Percentiles rank a stretch among this genome's conserved stretches.
Conservation (phyloP, 2,329 filamentous ascomycete species). For the Aureobasidium pullulans region DNA sequence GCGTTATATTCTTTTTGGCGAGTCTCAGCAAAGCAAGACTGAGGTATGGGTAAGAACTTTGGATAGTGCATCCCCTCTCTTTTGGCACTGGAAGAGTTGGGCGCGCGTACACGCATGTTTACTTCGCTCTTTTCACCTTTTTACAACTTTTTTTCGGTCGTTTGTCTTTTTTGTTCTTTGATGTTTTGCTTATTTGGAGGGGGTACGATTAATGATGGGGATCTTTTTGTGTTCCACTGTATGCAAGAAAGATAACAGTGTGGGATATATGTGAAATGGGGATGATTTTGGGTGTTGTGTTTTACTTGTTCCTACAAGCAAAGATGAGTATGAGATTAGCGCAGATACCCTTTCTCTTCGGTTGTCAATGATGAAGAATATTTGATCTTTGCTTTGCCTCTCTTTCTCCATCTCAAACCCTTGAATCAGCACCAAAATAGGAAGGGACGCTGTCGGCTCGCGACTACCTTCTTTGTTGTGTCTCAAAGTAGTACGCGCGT, state of each 20-base stretch:
- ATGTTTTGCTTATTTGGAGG: neutral
- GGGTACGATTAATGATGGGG: neutral
- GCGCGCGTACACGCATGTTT: no score
- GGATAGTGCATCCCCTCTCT: no score
- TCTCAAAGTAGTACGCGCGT: no score
- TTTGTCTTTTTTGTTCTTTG: neutral
- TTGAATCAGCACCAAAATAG: no score
- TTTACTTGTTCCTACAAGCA: neutral
- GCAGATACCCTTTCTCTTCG: conserved; percentile 2
- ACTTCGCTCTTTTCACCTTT: neutral
- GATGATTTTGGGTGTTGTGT: neutral
- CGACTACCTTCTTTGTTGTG: no score
- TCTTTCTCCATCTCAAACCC: neutral
- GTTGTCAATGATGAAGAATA: neutral
- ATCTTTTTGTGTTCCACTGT: neutral
- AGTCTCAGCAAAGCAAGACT: neutral
- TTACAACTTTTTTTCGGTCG: neutral
- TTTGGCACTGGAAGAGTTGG: no score
- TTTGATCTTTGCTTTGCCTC: neutral
- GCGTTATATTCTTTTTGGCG: neutral
- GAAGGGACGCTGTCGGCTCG: no score
- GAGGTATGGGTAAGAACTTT: no score
- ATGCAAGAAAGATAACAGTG: neutral
- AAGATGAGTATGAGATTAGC: conserved; percentile 4
- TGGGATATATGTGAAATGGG: neutral